Evolutionary conservation across 2,329 filamentous ascomycete species (phyloP).

Genomic region (Myriosclerotinia duriaeana): DNA sequence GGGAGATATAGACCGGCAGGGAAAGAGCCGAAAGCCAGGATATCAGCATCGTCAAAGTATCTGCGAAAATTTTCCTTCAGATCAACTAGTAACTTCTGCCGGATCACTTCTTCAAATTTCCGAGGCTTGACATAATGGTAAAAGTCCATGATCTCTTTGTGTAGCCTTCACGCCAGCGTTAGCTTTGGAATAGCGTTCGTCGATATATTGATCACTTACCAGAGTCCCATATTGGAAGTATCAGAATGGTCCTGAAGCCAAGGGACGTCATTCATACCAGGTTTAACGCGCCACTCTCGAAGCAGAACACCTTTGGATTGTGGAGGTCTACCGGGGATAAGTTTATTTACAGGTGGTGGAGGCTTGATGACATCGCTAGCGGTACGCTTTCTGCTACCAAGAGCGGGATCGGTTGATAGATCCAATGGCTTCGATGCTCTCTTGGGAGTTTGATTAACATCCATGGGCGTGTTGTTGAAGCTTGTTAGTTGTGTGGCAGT

Average conservation of each 20-base stretch:
- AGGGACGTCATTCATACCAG: slow-evolving; percentile 52
- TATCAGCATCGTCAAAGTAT: slow-evolving; percentile 56
- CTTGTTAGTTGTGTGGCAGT: not conserved
- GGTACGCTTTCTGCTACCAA: slow-evolving; percentile 73
- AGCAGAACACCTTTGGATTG: slow-evolving; percentile 41
- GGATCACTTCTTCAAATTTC: slow-evolving; percentile 73
- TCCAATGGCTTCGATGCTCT: slow-evolving; percentile 24
- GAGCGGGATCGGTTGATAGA: slow-evolving; percentile 45
- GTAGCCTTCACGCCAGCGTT: slow-evolving; percentile 56
- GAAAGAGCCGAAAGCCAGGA: slow-evolving; percentile 88
- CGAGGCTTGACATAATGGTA: slow-evolving; percentile 80
- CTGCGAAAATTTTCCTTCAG: slow-evolving; percentile 60
- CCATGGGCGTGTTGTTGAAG: not conserved
- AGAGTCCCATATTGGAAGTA: slow-evolving; percentile 53
- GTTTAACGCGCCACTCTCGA: slow-evolving; percentile 45
- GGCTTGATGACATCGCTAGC: slow-evolving; percentile 61
- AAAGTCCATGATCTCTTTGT: slow-evolving; percentile 88
- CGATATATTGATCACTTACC: slow-evolving; percentile 47
- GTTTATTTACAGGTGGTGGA: slow-evolving; percentile 34
- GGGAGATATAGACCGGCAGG: slow-evolving; percentile 75
- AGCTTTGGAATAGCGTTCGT: slow-evolving; percentile 22
- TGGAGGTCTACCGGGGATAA: slow-evolving; percentile 29
- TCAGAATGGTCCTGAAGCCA: slow-evolving; percentile 63
- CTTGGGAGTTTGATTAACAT: slow-evolving; percentile 6
- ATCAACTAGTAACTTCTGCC: slow-evolving; percentile 68